Conservation (phyloP, 78 protist species). For the Monocercomonoides exilis region DNA sequence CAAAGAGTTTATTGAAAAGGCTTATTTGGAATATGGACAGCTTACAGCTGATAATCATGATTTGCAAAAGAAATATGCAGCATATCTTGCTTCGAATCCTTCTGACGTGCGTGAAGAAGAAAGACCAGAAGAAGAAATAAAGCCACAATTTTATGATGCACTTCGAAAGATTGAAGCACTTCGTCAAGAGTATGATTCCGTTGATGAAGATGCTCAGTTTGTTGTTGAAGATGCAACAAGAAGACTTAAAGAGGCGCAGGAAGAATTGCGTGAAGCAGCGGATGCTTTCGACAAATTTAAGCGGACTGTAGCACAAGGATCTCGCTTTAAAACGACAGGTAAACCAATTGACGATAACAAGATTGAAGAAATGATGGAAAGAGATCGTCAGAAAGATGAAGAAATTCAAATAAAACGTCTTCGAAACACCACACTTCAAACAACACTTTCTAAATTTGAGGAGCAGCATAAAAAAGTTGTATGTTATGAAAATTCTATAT, state of each 20-base stretch:
- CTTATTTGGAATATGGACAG: background rate
- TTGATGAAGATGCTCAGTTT: background rate
- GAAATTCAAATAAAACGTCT: background rate
- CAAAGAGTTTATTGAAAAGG: background rate
- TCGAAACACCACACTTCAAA: background rate
- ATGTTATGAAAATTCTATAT: no score
- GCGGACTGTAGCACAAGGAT: background rate
- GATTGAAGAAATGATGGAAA: background rate
- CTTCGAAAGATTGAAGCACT: background rate
- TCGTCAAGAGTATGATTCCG: background rate
- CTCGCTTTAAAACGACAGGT: background rate
- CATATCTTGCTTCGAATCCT: background rate
- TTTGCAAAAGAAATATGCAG: background rate
- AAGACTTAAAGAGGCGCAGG: background rate
- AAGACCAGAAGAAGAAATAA: background rate
- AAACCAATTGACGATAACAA: background rate
- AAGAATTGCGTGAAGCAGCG: background rate
- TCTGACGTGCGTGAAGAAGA: background rate
- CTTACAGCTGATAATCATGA: background rate
- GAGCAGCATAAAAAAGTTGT: background rate
- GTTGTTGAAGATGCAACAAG: background rate
- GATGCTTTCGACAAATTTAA: background rate
- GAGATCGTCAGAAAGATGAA: background rate
- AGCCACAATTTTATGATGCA: background rate
- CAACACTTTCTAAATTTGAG: background rate